Evolutionary conservation across 148 eudicot species (phyloP).

Genomic region (Vaccinium corymbosum): DNA sequence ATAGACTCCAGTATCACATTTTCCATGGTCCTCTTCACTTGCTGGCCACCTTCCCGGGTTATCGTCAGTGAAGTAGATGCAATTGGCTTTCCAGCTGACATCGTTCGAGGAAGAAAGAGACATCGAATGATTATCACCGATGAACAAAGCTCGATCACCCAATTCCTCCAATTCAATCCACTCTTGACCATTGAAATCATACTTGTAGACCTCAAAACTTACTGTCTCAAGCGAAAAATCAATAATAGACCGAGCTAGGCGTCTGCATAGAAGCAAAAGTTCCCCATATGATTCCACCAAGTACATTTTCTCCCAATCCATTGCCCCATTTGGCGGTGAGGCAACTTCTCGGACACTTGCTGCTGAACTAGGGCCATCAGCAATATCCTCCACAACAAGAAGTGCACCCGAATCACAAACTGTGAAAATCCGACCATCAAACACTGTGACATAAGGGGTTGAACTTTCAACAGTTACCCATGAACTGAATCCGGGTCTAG

Average conservation of each 20-base stretch:
- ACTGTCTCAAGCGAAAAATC: not conserved
- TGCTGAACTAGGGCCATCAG: not conserved
- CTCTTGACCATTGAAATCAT: constrained; percentile 3
- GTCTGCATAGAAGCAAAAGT: constrained; percentile 10
- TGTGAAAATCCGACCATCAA: constrained; percentile 1
- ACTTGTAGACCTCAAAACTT: constrained; percentile 9
- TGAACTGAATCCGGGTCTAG: not conserved
- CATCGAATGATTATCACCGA: not conserved
- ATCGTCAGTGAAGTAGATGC: not conserved
- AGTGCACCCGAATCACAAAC: constrained; percentile 13
- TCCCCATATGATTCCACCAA: constrained; percentile 16
- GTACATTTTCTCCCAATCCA: not conserved
- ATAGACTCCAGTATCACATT: not conserved
- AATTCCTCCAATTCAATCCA: constrained; percentile 9
- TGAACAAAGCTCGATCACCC: not conserved
- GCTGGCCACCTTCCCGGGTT: not conserved
- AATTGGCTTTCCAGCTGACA: not conserved
- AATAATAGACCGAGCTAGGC: not conserved
- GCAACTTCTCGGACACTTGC: not conserved
- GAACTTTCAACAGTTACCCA: constrained; percentile 11
- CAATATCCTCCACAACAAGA: not conserved
- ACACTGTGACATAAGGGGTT: not conserved
- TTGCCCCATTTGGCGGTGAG: not conserved
- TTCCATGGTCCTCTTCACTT: not conserved
- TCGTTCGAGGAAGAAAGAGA: not conserved